phyloP scores from a whole-genome alignment of 768 basidiomycete genomes.

The Kwoniella mangroviensis region DNA sequence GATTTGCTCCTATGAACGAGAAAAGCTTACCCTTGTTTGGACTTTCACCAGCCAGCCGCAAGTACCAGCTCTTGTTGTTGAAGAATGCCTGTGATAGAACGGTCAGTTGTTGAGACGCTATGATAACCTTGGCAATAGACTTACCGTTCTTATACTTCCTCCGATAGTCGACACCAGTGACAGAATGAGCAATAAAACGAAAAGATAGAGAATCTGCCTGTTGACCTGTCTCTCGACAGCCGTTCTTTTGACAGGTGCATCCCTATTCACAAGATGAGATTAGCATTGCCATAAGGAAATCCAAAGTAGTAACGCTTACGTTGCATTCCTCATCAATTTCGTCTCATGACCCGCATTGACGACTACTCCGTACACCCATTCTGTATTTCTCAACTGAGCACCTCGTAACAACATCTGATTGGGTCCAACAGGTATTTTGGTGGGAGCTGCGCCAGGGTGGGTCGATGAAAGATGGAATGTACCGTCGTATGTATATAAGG shows the following conservation, averaged over 20 bases:
- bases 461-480: slow-evolving; percentile 63
- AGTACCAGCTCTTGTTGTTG: slow-evolving; percentile 25
- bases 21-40: slow-evolving; percentile 63
- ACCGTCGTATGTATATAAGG: slow-evolving; percentile 88
- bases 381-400: slow-evolving; percentile 92
- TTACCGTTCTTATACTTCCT: slow-evolving; percentile 74
- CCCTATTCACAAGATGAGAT: slow-evolving; percentile 61
- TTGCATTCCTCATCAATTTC: slow-evolving; percentile 96
- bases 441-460: slow-evolving; percentile 66
- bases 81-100: slow-evolving; percentile 13
- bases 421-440: slow-evolving; percentile 85
- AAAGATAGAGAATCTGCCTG: slow-evolving; percentile 91
- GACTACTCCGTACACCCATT: slow-evolving; percentile 91
- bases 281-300: slow-evolving; percentile 7
- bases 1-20: too few species aligned
- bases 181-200: slow-evolving; percentile 80
- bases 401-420: slow-evolving; percentile 93
- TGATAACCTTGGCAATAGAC: background rate
- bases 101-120: background rate
- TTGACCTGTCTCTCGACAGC: slow-evolving; percentile 96
- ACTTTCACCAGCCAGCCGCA: slow-evolving; percentile 62
- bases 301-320: slow-evolving; percentile 64
- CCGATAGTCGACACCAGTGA: slow-evolving; percentile 92
- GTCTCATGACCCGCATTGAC: slow-evolving; percentile 98
- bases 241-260: slow-evolving; percentile 94